Evolutionary conservation across 495 filamentous ascomycete genomes (phyloP).

Genomic region (Cercophora scortea): DNA sequence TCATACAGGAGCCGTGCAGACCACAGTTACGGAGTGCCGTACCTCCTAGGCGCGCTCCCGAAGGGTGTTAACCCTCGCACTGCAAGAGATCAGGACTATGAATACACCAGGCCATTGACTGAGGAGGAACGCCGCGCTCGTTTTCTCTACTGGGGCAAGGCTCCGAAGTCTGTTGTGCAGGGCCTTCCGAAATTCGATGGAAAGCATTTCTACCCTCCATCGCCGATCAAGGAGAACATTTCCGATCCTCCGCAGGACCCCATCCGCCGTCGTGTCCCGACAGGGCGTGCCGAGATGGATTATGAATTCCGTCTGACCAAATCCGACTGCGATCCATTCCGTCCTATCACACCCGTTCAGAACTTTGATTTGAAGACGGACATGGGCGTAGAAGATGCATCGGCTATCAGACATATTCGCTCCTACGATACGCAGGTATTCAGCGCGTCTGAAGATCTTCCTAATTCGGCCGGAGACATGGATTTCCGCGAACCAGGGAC

Average conservation of each 20-base stretch:
- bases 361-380: slow-evolving; percentile 11
- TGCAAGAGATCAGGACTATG: slow-evolving; percentile 29
- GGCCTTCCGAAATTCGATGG: slow-evolving; percentile 50
- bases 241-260: background rate
- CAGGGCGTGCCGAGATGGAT: slow-evolving; percentile 5
- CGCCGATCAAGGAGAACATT: slow-evolving; percentile 30
- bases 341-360: slow-evolving; percentile 19
- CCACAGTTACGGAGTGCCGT: slow-evolving; percentile 22
- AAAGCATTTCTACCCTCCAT: slow-evolving; percentile 49
- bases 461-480: background rate
- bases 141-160: slow-evolving; percentile 43
- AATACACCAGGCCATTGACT: slow-evolving; percentile 40
- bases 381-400: slow-evolving; percentile 13
- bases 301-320: slow-evolving; percentile 14
- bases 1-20: slow-evolving; percentile 1
- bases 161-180: slow-evolving; percentile 27
- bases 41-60: slow-evolving; percentile 37
- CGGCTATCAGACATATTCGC: slow-evolving; percentile 2
- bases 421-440: slow-evolving; percentile 17
- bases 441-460: slow-evolving; percentile 8
- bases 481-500: background rate
- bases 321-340: slow-evolving; percentile 30
- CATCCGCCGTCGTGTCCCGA: slow-evolving; percentile 1
- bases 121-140: slow-evolving; percentile 41
- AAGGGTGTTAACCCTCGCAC: slow-evolving; percentile 25